These are phyloP conservation scores for Rhizophagus sp. DNA, from an alignment of 192 early-diverging fungal genomes.

Conservation along the genomic window DNA sequence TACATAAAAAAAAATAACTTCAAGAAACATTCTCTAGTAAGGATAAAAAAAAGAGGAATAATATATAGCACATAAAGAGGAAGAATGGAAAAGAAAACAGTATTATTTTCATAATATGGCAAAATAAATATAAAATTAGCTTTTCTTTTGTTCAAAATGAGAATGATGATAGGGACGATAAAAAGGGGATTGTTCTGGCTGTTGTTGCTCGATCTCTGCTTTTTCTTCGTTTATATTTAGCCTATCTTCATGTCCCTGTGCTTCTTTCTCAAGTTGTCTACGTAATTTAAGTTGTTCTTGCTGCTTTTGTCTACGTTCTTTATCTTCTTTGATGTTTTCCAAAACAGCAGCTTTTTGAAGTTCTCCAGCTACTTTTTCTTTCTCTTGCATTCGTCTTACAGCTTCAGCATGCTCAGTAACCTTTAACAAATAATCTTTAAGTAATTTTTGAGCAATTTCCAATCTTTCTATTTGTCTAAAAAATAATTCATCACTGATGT, in stretches of 20 bases:
- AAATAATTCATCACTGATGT: neutral
- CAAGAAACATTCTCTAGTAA: neutral
- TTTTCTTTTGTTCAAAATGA: neutral
- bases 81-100: neutral
- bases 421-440: conserved; percentile 16
- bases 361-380: neutral
- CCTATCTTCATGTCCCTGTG: neutral
- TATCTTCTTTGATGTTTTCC: neutral
- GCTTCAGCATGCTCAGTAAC: neutral
- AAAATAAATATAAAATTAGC: neutral
- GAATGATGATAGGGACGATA: conserved; percentile 2
- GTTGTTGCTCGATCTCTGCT: neutral
- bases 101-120: no score
- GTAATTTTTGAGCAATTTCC: conserved; percentile 6
- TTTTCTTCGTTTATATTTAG: neutral
- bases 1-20: neutral
- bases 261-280: neutral
- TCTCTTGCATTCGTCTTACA: neutral
- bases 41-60: neutral
- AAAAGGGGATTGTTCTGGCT: neutral
- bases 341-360: neutral
- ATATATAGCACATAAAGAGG: no score
- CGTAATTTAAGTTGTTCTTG: neutral
- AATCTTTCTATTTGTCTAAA: neutral
- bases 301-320: neutral